Evolutionary conservation across 441 rosid species (phyloP), one percentile per base, ranked within the genome.

Genomic region (Gossypium aridum): DNA sequence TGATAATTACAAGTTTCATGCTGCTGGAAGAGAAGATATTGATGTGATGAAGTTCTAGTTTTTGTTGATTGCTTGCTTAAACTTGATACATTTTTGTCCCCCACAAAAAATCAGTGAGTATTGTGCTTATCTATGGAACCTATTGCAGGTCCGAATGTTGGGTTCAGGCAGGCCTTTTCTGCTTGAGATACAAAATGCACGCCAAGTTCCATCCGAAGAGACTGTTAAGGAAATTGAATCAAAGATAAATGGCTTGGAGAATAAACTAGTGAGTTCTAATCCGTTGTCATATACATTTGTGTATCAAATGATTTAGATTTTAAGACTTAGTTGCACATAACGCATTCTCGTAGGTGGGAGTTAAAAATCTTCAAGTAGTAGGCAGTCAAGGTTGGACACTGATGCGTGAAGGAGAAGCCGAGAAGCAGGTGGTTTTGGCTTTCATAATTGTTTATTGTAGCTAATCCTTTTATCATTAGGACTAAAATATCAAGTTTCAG

Each of bases 11-110:
- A 95, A 92, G 87, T 95, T 95, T 75, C 99, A 95, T 86, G 99
- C 99, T 79, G 98, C 99, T 79, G 98, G 99, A 39, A 90, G 99
- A 91, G 99, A 95, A 86, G 99, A 95, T 80, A 95, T 95, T 55
- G 98, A 95, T 85, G 99, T 93, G 84, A 78, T 62, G 47, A 79
- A 45, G 59, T 71, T 78, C 66, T 26, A 28, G 23, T 72, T 68
- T 62, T 68, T 62, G 60, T 70, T 10, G 9, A 60, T 53, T 69
- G 57, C 49, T 43, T 68, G 19, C 73, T 79, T 74, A 60, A 51
- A 72, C 17, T 74, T 31, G 7, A 37, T 72, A 67, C 63, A 61
- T 49, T 1, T 25, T 72, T 63, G 67, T 43, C 10, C 62, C 65
- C 19, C 4, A 56, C 22, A 63, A 63, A 31, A 7, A 26, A 61